A percentile compares a stretch with the other conserved stretches of the same genome.
Evolutionary conservation across 1,284 basidiomycete species (phyloP).

Genomic region (Schizophyllum amplum): DNA sequence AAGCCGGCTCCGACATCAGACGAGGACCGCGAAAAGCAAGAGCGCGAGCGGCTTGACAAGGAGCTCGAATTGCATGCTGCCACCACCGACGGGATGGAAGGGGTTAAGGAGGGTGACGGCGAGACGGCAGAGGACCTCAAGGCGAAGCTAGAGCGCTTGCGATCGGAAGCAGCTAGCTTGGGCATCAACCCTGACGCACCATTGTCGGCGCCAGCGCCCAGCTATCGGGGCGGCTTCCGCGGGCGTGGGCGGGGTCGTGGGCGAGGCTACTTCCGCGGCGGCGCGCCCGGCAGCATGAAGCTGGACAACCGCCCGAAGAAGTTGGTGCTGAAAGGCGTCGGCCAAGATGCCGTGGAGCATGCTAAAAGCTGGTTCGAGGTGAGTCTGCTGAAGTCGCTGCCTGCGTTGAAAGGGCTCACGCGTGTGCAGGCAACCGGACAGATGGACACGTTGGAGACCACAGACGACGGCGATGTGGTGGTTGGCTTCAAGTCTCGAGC

Average conservation of each 20-base stretch:
- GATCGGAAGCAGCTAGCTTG: slow-evolving; percentile 55
- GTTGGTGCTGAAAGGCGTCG: slow-evolving; percentile 66
- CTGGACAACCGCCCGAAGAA: slow-evolving; percentile 88
- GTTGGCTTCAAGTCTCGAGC: slow-evolving; percentile 61
- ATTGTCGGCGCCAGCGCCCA: slow-evolving; percentile 3
- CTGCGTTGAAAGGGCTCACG: slow-evolving; percentile 2
- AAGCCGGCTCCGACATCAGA: slow-evolving; percentile 7
- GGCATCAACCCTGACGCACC: slow-evolving; percentile 10
- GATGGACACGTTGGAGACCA: slow-evolving; percentile 50
- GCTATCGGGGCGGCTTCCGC: slow-evolving; percentile 53
- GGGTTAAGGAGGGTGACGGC: slow-evolving; percentile 21
- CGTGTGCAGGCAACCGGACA: slow-evolving; percentile 50
- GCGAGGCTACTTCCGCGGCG: slow-evolving; percentile 59
- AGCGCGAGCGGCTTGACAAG: slow-evolving; percentile 63
- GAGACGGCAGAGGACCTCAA: slow-evolving; percentile 69
- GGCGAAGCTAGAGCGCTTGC: slow-evolving; percentile 74
- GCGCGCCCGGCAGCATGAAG: slow-evolving; percentile 64
- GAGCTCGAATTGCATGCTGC: slow-evolving; percentile 63
- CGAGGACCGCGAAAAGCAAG: slow-evolving; percentile 41
- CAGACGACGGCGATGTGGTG: slow-evolving; percentile 47
- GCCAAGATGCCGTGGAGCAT: slow-evolving; percentile 45
- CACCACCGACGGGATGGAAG: slow-evolving; percentile 8
- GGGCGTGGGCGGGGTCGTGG: slow-evolving; percentile 66
- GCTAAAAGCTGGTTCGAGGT: slow-evolving; percentile 83
- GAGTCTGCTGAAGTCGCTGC: slow-evolving; percentile 19